A percentile compares a stretch with the other conserved stretches of the same genome.
Conservation (phyloP, 2,329 filamentous ascomycete species). For the Sarocladium oryzae region DNA sequence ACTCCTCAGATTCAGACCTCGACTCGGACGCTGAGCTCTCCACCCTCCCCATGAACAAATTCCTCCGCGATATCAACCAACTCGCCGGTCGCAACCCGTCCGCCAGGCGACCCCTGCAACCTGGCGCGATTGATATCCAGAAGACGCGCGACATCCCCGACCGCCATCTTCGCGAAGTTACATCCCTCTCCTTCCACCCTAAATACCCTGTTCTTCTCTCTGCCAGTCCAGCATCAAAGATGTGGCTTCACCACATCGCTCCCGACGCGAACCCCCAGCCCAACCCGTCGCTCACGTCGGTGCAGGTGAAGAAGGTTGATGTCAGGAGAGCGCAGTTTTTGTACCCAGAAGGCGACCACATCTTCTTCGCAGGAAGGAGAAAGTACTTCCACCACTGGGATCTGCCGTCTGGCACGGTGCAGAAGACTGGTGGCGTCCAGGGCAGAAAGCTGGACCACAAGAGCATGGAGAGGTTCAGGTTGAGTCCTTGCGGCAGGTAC, state of each 20-base stretch:
- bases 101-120: constrained; percentile 67
- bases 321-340: constrained; percentile 79
- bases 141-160: constrained; percentile 79
- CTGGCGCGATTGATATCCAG: constrained; percentile 87
- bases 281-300: constrained; percentile 83
- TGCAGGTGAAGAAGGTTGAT: constrained; percentile 80
- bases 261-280: constrained; percentile 68
- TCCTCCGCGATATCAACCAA: constrained; percentile 68
- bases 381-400: constrained; percentile 96
- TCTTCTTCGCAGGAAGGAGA: constrained; percentile 83
- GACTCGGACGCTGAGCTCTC: constrained; percentile 56
- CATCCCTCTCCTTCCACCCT: constrained; percentile 84
- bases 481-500: constrained; percentile 80
- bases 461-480: constrained; percentile 83
- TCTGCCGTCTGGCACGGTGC: constrained; percentile 69
- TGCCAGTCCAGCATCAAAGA: constrained; percentile 75
- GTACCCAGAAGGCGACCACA: constrained; percentile 62
- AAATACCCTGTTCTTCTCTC: constrained; percentile 83
- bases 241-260: constrained; percentile 85
- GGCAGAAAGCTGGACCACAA: constrained; percentile 76
- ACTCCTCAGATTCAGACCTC: constrained; percentile 42
- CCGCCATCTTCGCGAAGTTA: constrained; percentile 70
- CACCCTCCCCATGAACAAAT: constrained; percentile 68
- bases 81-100: constrained; percentile 49
- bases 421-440: constrained; percentile 72